Evolutionary conservation across 306 rosid genomes (phyloP), one percentile per base, ranked within the genome.

Genomic region (Glycine tomentella): DNA sequence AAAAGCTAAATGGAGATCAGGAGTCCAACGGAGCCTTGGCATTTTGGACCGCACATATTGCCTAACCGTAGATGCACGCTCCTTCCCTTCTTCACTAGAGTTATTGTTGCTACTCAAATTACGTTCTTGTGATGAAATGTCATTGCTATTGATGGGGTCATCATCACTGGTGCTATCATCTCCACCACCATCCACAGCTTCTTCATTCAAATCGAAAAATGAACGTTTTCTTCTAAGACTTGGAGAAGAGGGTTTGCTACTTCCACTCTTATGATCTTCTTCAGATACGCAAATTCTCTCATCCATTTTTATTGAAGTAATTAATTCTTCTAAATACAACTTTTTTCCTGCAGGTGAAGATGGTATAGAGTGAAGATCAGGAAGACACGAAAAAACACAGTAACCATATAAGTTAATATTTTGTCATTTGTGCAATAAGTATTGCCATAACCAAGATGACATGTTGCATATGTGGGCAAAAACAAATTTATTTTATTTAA

Each of bases 11-110:
- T 91, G 99, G 16, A 95, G 99, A 78, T 95, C 92, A 48, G 95
- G 93, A 85, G 97, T 95, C 97, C 99, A 93, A 50, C 97, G 99
- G 3, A 93, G 99, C 84, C 97, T 88, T 31, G 97, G 97, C 92
- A 93, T 82, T 87, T 90, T 93, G 5, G 97, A 95, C 49, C 99
- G 17, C 50, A 90, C 89, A 75, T 95, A 92, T 49, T 89, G 92
- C 83, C 98, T 89, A 3, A 92, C 92, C 42, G 73, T 82, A 48
- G 25, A 59, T n/a, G 67, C 84, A 50, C 84, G 74, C 42, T 83
- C 86, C 72, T 88, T 85, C 42, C 65, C 87, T 70, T 90, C 88
- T 25, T 76, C 79, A 7, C 82, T 76, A 3, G 81, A 81, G 75
- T 82, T 81, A 13, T 74, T 84, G 20, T 75, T 87, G 67, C 83